Evolutionary conservation across 2,329 filamentous ascomycete species (phyloP).

Genomic region (Fusarium pilosicola): DNA sequence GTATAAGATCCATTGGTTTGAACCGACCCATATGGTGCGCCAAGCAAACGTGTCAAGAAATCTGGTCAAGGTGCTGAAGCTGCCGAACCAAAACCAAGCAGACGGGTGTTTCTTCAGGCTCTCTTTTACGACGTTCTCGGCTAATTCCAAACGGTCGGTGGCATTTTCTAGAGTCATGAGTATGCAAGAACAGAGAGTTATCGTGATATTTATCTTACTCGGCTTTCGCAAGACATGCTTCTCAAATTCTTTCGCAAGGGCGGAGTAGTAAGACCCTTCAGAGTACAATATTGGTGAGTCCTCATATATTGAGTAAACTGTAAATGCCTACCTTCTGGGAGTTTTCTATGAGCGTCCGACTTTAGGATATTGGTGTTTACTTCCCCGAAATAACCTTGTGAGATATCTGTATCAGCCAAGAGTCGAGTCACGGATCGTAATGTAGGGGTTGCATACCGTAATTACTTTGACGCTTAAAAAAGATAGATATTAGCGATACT

Average conservation of each 20-base stretch:
- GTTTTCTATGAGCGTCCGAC: not conserved
- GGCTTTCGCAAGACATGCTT: not conserved
- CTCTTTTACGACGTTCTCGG: not conserved
- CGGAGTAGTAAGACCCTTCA: not conserved
- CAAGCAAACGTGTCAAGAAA: not conserved
- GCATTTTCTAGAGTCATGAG: not conserved
- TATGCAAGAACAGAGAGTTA: fast-evolving
- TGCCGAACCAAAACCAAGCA: not conserved
- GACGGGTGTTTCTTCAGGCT: not conserved
- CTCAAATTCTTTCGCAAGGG: not conserved
- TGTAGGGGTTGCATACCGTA: not conserved
- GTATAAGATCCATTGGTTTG: fast-evolving
- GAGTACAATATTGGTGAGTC: not conserved
- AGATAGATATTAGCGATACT: not conserved
- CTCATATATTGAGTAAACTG: fast-evolving
- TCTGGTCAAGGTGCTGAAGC: not conserved
- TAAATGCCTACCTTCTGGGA: not conserved
- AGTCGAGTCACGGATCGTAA: fast-evolving
- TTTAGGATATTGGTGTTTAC: not conserved
- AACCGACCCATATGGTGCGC: not conserved
- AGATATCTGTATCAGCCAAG: not conserved
- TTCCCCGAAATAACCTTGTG: not conserved
- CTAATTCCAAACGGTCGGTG: not conserved
- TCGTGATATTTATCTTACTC: not conserved
- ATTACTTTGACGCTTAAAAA: not conserved